A percentile compares a stretch with the other conserved stretches of the same genome.
These are phyloP conservation scores for Lophiostoma macrostomum DNA, from an alignment of 495 filamentous ascomycete genomes.

Conservation along the genomic window DNA sequence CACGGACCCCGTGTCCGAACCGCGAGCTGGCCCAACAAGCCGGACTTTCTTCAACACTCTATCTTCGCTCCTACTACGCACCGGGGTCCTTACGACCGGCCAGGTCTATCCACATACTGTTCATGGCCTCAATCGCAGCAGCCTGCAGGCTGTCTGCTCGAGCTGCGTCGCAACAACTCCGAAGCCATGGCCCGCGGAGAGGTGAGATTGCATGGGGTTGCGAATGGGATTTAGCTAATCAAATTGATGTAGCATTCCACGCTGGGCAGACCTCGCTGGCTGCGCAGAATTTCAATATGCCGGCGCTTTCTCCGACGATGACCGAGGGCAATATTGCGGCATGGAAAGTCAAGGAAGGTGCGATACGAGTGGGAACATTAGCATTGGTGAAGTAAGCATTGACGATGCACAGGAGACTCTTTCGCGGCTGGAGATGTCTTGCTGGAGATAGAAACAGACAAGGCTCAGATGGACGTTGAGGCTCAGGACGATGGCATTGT, in stretches of 20 bases:
- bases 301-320: constrained; percentile 83
- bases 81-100: background rate
- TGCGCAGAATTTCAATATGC: constrained; percentile 80
- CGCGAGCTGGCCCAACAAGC: constrained; percentile 25
- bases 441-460: constrained; percentile 84
- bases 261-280: constrained; percentile 57
- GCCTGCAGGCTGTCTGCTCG: constrained; percentile 34
- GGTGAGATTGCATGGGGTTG: constrained; percentile 21
- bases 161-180: constrained; percentile 30
- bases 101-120: background rate
- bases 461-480: constrained; percentile 88
- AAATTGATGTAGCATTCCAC: constrained; percentile 53
- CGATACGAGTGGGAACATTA: background rate
- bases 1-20: constrained; percentile 5
- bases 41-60: constrained; percentile 16
- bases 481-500: constrained; percentile 77
- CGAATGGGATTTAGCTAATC: constrained; percentile 14
- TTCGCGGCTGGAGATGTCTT: constrained; percentile 76
- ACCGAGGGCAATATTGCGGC: constrained; percentile 76
- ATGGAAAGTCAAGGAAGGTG: constrained; percentile 77
- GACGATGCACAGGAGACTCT: constrained; percentile 49
- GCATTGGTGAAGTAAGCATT: background rate
- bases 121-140: constrained; percentile 35
- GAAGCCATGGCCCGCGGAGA: constrained; percentile 28
- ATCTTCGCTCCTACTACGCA: background rate